These are phyloP conservation scores for Geotrichum candidum DNA, from an alignment of 1,139 yeast species.

Conservation along the genomic window DNA sequence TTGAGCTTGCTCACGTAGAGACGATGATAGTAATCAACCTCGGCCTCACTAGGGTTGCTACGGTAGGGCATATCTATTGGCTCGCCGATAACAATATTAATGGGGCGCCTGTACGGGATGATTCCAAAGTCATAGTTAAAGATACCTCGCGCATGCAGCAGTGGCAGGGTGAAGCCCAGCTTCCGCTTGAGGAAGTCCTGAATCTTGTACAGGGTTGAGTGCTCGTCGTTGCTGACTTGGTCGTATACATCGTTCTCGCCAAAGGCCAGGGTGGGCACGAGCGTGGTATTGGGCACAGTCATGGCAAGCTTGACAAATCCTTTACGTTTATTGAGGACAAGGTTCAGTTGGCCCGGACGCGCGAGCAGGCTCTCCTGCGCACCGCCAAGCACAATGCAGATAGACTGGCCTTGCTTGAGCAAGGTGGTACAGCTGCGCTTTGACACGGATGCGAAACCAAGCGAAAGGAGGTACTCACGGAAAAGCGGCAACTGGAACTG, in stretches of 20 bases:
- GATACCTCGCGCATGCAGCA: constrained; percentile 87
- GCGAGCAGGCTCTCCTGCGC: constrained; percentile 84
- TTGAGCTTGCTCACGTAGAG: constrained; percentile 64
- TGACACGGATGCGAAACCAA: constrained; percentile 85
- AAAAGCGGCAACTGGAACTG: constrained; percentile 86
- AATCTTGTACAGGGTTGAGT: constrained; percentile 47
- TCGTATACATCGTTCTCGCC: constrained; percentile 85
- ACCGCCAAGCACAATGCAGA: constrained; percentile 90
- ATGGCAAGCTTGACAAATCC: constrained; percentile 88
- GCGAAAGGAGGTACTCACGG: constrained; percentile 72
- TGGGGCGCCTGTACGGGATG: constrained; percentile 76
- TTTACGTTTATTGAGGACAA: constrained; percentile 71
- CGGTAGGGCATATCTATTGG: constrained; percentile 67
- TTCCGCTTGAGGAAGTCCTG: constrained; percentile 67
- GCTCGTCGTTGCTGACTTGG: constrained; percentile 51
- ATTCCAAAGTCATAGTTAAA: constrained; percentile 91
- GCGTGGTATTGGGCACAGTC: constrained; percentile 64
- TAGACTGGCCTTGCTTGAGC: constrained; percentile 57
- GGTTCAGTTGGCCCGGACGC: constrained; percentile 51
- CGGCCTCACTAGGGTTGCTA: constrained; percentile 42
- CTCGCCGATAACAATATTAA: constrained; percentile 65
- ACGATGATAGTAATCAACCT: constrained; percentile 65
- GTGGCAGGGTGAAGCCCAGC: constrained; percentile 81
- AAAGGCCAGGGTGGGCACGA: constrained; percentile 88
- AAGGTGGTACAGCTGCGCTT: constrained; percentile 63